Evolutionary conservation across 2,329 filamentous ascomycete genomes (phyloP).

Genomic region (Botrytis aclada): DNA sequence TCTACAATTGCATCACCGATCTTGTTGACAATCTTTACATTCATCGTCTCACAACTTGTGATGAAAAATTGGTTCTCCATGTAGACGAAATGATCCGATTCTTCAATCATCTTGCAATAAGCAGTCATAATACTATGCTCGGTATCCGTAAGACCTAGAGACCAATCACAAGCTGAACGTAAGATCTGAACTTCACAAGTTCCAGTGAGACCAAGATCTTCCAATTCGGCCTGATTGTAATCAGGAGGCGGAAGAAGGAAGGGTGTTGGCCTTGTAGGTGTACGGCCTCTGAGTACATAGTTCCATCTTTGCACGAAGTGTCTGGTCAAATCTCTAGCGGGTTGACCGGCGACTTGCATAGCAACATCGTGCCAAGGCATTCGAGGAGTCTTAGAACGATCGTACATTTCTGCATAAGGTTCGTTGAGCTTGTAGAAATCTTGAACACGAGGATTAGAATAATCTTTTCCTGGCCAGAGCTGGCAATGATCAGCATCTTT

Average conservation of each 20-base stretch:
- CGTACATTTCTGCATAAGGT: slow-evolving; percentile 98
- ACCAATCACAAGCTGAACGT: slow-evolving; percentile 88
- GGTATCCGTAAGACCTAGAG: slow-evolving; percentile 78
- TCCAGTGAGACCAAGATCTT: slow-evolving; percentile 82
- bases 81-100: slow-evolving; percentile 95
- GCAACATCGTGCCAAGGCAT: slow-evolving; percentile 99
- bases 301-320: slow-evolving; percentile 99
- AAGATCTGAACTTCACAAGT: slow-evolving; percentile 97
- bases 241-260: slow-evolving; percentile 93
- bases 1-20: slow-evolving; percentile 95
- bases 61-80: slow-evolving; percentile 99
- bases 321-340: slow-evolving; percentile 86
- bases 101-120: slow-evolving; percentile 90
- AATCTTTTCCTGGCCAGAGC: slow-evolving; percentile 96
- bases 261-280: slow-evolving; percentile 88
- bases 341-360: slow-evolving; percentile 97
- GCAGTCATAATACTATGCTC: slow-evolving; percentile 96
- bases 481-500: slow-evolving; percentile 94
- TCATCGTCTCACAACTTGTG: slow-evolving; percentile 84
- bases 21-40: slow-evolving; percentile 82
- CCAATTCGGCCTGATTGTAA: slow-evolving; percentile 79
- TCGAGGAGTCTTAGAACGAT: slow-evolving; percentile 78
- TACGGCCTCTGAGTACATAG: slow-evolving; percentile 87
- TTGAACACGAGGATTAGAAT: slow-evolving; percentile 91
- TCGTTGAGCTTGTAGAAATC: slow-evolving; percentile 93